Evolutionary conservation across 495 filamentous ascomycete genomes (phyloP), one percentile per base, ranked within the genome.

Genomic region (Podospora bellae-mahoneyi): DNA sequence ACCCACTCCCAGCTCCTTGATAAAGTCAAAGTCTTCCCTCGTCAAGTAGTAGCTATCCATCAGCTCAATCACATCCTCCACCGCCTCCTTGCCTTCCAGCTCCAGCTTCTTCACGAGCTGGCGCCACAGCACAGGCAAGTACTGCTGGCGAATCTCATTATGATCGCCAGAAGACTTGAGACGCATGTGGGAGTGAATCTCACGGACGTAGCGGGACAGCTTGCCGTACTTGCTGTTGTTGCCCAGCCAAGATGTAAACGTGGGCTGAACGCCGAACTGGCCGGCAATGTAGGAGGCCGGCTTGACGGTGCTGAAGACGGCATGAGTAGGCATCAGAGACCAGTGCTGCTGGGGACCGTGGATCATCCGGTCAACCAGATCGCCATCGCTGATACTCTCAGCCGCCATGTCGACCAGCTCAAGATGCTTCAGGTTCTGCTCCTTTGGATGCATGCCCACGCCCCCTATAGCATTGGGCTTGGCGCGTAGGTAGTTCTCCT

Each of bases 21-120:
- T 91, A 16, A 87, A 89, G 77, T 99, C 95, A 78, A 90, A 97
- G 78, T 99, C 95, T 6, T 98, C 95, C 66, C 88, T 88, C 0
- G 95, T 98, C n/a, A 99, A 84, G 79, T 89, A 99, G 77, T 99
- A 99, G 77, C 89, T 91, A 74, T 99, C 95, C 95, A 99, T 97
- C 57, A 97, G 82, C 34, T 93, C 85, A 73, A 97, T 96, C 18
- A 83, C 82, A n/a, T 88, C 86, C 0, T 85, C 81, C 44, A 95
- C 87, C 28, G 84, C 82, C 0, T 93, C 90, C 75, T 92, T 93
- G 72, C 92, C 92, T 61, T 92, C 86, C 0, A 79, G 76, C 74
- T 89, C 85, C 48, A 96, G 81, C 63, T 85, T 85, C 62, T 88
- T 87, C 67, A 97, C 84, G n/a, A 93, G 79, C 71, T 87, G 84